Evolutionary conservation across 805 yeast genomes (phyloP).

Genomic region (Yarrowia sp.): DNA sequence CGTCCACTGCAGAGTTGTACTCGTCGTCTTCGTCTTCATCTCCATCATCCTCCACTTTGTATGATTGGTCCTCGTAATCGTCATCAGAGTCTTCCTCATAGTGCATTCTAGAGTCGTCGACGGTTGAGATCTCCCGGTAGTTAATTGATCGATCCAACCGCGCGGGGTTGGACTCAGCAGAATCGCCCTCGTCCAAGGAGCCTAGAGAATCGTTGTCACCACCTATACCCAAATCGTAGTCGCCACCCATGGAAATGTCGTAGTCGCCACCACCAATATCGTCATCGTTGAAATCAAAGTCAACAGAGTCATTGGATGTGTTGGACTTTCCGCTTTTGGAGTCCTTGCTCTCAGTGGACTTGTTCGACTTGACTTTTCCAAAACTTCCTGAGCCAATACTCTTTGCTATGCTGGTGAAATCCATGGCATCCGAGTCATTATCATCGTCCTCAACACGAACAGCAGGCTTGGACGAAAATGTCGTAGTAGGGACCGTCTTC

Average conservation of each 20-base stretch:
- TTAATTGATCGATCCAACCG: neutral
- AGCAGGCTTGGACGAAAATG: neutral
- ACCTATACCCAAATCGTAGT: neutral
- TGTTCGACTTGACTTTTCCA: neutral
- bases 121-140: neutral
- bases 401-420: neutral
- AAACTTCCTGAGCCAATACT: neutral
- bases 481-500: neutral
- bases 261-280: neutral
- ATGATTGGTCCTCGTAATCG: neutral
- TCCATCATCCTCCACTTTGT: neutral
- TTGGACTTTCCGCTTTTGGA: neutral
- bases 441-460: too few relatives aligned
- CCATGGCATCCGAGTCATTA: neutral
- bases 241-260: neutral
- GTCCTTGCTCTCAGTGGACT: neutral
- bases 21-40: conserved; percentile 2
- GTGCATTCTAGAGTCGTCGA: neutral
- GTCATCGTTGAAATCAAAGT: neutral
- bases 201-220: neutral
- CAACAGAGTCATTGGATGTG: neutral
- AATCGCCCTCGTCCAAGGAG: neutral
- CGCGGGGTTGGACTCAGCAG: neutral
- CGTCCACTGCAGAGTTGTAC: neutral
- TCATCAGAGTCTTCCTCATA: neutral